These are phyloP conservation scores for Mortierella alpina DNA, from an alignment of 192 early-diverging fungal species.

Conservation along the genomic window DNA sequence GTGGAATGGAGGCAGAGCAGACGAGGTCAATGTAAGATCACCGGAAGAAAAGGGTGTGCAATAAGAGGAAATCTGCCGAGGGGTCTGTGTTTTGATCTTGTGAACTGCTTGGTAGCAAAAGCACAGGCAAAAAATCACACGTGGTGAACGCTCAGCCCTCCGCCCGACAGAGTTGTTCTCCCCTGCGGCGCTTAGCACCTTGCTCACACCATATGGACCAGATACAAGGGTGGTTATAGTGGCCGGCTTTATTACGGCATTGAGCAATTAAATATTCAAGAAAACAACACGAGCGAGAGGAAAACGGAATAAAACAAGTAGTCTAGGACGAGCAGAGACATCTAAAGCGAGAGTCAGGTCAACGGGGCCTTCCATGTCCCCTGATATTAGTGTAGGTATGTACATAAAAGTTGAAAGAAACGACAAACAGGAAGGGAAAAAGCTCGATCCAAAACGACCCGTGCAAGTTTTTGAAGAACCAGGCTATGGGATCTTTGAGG, in stretches of 20 bases:
- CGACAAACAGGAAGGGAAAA: background rate
- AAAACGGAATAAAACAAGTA: background rate
- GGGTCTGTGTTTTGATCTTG: no score
- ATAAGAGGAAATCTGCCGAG: no score
- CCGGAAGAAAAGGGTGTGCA: no score
- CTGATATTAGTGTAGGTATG: background rate
- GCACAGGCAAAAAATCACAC: no score
- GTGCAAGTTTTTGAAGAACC: background rate
- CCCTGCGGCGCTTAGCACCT: no score
- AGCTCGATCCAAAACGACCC: background rate
- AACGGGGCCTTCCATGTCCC: conserved; percentile 1
- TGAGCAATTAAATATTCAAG: background rate
- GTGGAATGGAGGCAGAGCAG: background rate
- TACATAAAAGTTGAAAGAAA: background rate
- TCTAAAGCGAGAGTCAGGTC: background rate
- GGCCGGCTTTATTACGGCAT: no score
- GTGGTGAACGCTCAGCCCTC: no score
- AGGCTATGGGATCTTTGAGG: background rate
- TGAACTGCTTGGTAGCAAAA: no score
- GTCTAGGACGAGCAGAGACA: background rate
- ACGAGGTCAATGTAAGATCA: background rate
- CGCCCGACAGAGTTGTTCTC: no score
- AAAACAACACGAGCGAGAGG: background rate
- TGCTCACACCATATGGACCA: no score
- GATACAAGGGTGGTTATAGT: no score